Conservation (phyloP, 345 rosid species). For the Viola odorata region DNA sequence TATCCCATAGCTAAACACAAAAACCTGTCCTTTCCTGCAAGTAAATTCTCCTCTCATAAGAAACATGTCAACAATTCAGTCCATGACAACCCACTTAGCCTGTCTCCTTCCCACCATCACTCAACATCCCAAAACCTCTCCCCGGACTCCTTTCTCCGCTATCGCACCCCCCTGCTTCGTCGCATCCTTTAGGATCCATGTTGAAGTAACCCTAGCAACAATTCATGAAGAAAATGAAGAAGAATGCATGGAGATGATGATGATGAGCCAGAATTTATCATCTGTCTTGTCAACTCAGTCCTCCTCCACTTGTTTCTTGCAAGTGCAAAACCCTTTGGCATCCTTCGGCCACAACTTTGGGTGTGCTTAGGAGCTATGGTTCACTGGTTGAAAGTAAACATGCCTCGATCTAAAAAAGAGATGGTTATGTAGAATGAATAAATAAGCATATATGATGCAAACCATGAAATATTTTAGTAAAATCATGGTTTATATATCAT, state of each 20-base stretch:
- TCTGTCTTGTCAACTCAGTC: slow-evolving; percentile 1
- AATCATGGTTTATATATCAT: too few relatives aligned
- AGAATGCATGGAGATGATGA: slow-evolving; percentile 11
- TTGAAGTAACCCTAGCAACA: slow-evolving; percentile 21
- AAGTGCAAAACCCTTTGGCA: slow-evolving; percentile 9
- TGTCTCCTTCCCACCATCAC: neutral
- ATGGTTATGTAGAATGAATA: neutral
- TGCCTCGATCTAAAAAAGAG: neutral
- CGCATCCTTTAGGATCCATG: slow-evolving; percentile 8
- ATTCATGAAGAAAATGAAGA: slow-evolving; percentile 28
- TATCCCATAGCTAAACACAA: neutral
- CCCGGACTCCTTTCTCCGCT: slow-evolving; percentile 30
- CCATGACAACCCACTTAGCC: neutral
- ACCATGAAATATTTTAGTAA: neutral
- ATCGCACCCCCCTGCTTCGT: slow-evolving; percentile 21
- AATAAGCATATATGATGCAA: neutral
- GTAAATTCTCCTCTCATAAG: neutral
- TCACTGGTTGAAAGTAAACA: neutral
- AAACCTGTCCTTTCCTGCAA: neutral
- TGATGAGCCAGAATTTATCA: neutral
- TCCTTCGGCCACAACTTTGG: neutral
- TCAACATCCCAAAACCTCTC: neutral
- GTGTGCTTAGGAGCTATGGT: neutral
- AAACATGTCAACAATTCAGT: slow-evolving; percentile 6
- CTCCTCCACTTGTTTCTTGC: slow-evolving; percentile 8